These are phyloP conservation scores for Neoscytalidium dimidiatum DNA, from an alignment of 2,329 filamentous ascomycete genomes.

Conservation along the genomic window DNA sequence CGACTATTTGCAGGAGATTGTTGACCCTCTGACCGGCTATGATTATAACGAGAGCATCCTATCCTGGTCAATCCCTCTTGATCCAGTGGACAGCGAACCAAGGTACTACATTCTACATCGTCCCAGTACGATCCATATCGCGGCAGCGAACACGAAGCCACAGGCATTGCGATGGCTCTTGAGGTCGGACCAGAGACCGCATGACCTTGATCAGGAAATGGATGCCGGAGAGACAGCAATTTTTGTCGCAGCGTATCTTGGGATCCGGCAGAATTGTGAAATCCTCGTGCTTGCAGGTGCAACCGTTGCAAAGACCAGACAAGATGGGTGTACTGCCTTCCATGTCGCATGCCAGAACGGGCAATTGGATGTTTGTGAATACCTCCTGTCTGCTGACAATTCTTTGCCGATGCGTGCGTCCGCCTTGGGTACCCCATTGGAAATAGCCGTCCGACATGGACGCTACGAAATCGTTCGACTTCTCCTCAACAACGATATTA, in stretches of 20 bases:
- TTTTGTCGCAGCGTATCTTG: neutral
- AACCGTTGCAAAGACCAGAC: neutral
- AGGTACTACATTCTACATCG: neutral
- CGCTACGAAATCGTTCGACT: neutral
- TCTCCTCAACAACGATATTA: neutral
- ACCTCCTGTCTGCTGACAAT: neutral
- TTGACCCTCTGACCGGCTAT: neutral
- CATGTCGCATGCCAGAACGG: neutral
- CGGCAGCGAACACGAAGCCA: neutral
- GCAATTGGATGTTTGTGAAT: neutral
- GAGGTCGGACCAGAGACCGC: neutral
- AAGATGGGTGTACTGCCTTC: neutral
- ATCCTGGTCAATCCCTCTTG: neutral
- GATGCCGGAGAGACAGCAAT: neutral
- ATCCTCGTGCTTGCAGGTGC: neutral
- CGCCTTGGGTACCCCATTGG: neutral
- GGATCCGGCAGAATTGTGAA: neutral
- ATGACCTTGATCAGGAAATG: neutral
- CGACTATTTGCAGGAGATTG: neutral
- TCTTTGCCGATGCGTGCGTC: neutral
- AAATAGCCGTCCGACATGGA: neutral
- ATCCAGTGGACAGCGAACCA: no score
- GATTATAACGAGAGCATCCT: neutral
- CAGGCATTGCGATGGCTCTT: neutral
- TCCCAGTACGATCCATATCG: neutral